phyloP scores from a whole-genome alignment of 352 stramenopile species.

The Pythium coloratum region DNA sequence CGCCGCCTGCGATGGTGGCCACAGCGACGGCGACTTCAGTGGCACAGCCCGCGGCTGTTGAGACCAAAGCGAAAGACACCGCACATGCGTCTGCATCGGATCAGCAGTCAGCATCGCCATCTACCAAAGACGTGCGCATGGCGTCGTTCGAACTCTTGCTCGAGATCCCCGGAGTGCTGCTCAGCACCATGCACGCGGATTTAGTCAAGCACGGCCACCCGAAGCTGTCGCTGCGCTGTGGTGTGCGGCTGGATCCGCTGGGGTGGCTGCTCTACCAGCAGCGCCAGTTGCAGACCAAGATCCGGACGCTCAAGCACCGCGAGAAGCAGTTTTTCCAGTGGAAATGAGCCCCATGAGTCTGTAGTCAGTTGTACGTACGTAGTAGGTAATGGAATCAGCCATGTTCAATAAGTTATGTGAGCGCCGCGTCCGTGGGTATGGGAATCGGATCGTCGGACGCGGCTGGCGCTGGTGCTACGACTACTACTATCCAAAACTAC shows the following conservation, averaged over 20 bases:
- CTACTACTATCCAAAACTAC: slow-evolving; percentile 14
- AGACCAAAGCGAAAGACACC: no score
- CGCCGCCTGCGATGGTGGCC: slow-evolving; percentile 14
- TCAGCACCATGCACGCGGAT: slow-evolving; percentile 40
- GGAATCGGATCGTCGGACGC: no score
- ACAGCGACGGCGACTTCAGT: neutral
- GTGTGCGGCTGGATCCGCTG: slow-evolving; percentile 46
- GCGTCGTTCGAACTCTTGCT: slow-evolving; percentile 66
- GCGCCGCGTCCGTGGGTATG: neutral
- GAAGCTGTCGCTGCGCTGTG: slow-evolving; percentile 54
- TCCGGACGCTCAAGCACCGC: slow-evolving; percentile 37
- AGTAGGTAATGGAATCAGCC: neutral
- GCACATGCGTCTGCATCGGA: neutral
- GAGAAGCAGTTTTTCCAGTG: slow-evolving; percentile 57
- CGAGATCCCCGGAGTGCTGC: slow-evolving; percentile 52
- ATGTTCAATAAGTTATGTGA: slow-evolving; percentile 27
- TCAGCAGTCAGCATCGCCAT: neutral
- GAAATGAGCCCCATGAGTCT: slow-evolving; percentile 20
- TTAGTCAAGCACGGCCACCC: slow-evolving; percentile 50
- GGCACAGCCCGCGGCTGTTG: no score
- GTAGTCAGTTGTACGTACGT: no score
- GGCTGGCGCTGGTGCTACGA: slow-evolving; percentile 5
- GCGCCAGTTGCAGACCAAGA: slow-evolving; percentile 36
- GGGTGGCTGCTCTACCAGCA: slow-evolving; percentile 46
- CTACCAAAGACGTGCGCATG: slow-evolving; percentile 34